Percentiles rank a stretch among this genome's conserved stretches.
These are phyloP conservation scores for Colletotrichum nymphaeae DNA, from an alignment of 2,329 filamentous ascomycete genomes.

Conservation along the genomic window DNA sequence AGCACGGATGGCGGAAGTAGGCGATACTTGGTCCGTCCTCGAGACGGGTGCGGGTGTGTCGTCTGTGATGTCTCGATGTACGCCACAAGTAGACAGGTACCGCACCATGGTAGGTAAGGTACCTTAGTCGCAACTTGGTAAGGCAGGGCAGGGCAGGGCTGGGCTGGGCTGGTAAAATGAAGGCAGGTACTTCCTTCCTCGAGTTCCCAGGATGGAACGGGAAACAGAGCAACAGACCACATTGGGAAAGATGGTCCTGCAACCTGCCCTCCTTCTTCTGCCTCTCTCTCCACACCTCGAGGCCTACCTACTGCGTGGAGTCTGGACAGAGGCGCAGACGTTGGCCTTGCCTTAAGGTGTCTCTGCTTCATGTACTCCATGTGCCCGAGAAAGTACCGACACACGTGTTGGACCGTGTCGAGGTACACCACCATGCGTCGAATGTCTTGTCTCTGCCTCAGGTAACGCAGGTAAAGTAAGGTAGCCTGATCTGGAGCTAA, in stretches of 20 bases:
- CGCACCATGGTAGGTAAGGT: too few species aligned
- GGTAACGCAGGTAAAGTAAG: background rate
- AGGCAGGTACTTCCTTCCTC: background rate
- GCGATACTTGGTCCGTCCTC: conserved; percentile 22
- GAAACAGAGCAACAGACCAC: background rate
- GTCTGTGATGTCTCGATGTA: background rate
- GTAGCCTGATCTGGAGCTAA: background rate
- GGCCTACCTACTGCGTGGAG: background rate
- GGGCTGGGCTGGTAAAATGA: too few species aligned
- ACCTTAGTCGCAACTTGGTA: background rate
- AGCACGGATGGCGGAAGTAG: conserved; percentile 8
- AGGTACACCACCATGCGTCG: background rate
- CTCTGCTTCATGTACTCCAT: background rate
- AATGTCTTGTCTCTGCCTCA: background rate
- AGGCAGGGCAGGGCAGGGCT: background rate
- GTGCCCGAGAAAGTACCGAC: conserved; percentile 1
- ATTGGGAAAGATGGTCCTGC: background rate
- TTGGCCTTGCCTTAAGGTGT: background rate
- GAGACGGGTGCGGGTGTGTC: background rate
- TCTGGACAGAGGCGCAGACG: too few species aligned
- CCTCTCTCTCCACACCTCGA: background rate
- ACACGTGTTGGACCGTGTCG: background rate
- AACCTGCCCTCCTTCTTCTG: background rate
- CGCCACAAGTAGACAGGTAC: background rate
- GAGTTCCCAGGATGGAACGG: background rate